Conservation (phyloP, 2,329 filamentous ascomycete genomes). For the Orbilia blumenaviensis region DNA sequence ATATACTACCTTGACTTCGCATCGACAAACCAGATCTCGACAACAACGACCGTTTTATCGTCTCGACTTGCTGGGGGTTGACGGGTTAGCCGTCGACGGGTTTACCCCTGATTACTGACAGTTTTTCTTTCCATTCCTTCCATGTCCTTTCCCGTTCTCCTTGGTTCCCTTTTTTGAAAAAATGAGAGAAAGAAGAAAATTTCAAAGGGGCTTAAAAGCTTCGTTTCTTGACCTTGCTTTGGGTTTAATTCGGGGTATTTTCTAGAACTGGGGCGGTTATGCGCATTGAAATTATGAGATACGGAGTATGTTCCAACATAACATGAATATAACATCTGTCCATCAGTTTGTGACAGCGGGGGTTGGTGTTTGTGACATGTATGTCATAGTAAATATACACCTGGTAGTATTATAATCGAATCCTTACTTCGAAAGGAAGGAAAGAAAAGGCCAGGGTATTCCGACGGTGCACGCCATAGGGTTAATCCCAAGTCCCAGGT, state of each 20-base stretch:
- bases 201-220: background rate
- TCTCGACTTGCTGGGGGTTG: constrained; percentile 2
- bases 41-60: constrained; percentile 13
- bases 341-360: background rate
- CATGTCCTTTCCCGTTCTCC: background rate
- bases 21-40: constrained; percentile 11
- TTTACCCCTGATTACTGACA: constrained; percentile 7
- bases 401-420: no score
- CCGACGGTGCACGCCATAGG: no score
- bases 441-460: no score
- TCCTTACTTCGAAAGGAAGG: no score
- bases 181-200: background rate
- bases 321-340: background rate
- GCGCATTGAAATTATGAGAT: no score
- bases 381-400: background rate
- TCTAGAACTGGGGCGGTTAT: constrained; percentile 5
- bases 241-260: background rate
- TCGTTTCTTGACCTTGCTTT: background rate
- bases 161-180: no score
- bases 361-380: background rate
- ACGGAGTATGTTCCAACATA: no score
- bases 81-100: background rate
- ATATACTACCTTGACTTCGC: background rate
- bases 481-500: background rate
- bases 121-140: background rate